Base-by-base conservation (phyloP, 306 rosid genomes). In the Vigna unguiculata region DNA sequence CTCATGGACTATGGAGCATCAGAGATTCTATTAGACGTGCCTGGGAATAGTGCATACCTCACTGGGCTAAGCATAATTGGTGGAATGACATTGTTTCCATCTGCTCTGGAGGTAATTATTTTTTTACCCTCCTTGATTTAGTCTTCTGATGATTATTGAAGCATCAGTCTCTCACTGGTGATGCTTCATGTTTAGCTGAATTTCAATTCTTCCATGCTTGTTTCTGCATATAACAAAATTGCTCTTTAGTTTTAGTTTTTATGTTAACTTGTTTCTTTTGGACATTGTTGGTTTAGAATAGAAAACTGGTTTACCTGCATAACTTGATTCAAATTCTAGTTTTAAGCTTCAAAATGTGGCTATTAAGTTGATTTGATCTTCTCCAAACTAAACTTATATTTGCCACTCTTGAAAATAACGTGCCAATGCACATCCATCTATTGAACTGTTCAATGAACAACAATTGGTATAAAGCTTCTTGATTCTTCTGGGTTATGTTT, bases 51-150 rank as follows among this genome's bases (percentile, higher is more conserved):
- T 81, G 85, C 90, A 30, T 95, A 92, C 74, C 99, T 95, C 65
- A 87, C 93, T 15, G 99, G 97, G 7, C 91, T 95, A 10, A 95
- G 99, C 88, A 92, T 95, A 87, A 80, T 95, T 78, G 99, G 99
- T 67, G 99, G 99, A 82, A 85, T 95, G 96, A 89, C 99, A 41
- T 86, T 95, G 86, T 95, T 95, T 78, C 91, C 96, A 38, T 95
- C 97, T 8, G 97, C 97, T 17, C 57, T 95, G 3, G 99, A 95
- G 99, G 99, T 95, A 79, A 58, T 38, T 34, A n/a, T n/a, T 45
- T 38, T 16, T 30, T 16, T 64, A 65, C 20, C 64, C 57, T 61
- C 57, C 64, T 54, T 71, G 67, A 57, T 60, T 72, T 78, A 25
- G 24, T 70, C 38, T 49, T 60, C 22, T 25, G 49, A 69, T 74